Evolutionary conservation across 2,329 filamentous ascomycete species (phyloP).

Genomic region (Cytospora schulzeri): DNA sequence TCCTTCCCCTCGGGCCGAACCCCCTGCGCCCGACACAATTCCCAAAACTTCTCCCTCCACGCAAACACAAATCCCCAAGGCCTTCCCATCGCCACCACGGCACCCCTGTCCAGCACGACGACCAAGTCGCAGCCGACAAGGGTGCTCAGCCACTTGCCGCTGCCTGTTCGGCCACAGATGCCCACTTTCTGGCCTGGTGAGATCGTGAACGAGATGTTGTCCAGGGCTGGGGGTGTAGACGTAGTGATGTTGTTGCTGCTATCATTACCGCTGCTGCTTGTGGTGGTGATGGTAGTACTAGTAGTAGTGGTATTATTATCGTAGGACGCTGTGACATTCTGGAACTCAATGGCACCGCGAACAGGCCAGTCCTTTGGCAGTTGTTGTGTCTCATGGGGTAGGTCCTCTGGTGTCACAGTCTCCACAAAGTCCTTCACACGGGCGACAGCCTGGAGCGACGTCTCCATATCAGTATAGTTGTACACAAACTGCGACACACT

Average conservation of each 20-base stretch:
- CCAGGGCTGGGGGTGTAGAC: constrained; percentile 28
- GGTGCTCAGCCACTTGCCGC: constrained; percentile 41
- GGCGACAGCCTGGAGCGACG: no score
- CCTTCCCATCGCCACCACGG: constrained; percentile 24
- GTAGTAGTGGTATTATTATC: constrained; percentile 10
- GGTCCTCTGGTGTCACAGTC: constrained; percentile 31
- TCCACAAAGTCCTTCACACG: no score
- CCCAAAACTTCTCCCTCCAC: no score
- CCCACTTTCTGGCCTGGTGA: constrained; percentile 38
- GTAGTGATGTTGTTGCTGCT: constrained; percentile 10
- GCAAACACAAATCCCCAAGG: constrained; percentile 15
- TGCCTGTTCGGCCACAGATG: constrained; percentile 41
- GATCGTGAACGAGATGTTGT: constrained; percentile 35
- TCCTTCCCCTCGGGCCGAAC: no score
- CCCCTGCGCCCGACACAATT: no score
- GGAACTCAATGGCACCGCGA: constrained; percentile 37
- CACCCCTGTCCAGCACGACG: constrained; percentile 48
- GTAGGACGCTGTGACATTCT: constrained; percentile 36
- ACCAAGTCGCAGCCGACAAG: constrained; percentile 54
- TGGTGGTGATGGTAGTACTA: no score
- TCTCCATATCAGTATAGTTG: not conserved
- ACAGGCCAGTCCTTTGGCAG: constrained; percentile 38
- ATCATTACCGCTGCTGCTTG: no score
- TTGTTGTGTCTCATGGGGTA: constrained; percentile 28
- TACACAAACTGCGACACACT: constrained; percentile 50